Base-by-base conservation (phyloP, 352 stramenopile genomes). In the Halophytophthora batemanensis region DNA sequence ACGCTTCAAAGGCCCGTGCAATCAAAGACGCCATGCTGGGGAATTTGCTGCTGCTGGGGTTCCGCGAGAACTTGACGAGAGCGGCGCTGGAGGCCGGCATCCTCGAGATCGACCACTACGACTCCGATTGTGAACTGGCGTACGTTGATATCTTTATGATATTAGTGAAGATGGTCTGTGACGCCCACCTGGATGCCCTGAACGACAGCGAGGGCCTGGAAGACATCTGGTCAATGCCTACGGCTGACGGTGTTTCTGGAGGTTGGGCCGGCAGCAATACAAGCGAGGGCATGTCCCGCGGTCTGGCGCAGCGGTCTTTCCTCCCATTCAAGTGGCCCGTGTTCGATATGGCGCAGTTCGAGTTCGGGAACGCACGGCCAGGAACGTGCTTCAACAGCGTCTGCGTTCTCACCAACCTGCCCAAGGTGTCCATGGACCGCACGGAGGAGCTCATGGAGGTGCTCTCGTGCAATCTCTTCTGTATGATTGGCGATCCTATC, bases 261-360 rank as follows among this genome's bases (percentile, higher is more conserved):
- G 6, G 15, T 38, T 38, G 33, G 33, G 33, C 7, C 11, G 15
- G 15, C 23, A 34, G 21, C 19, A 17, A 7, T 15, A 41, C 50
- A 23, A 39, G 59, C 11, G n/a, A 13, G 3, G 33, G 48, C 12
- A 5, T n/a, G 5, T 23, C 43, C 14, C 56, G 41, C 17, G 52
- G 18, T 42, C 37, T 62, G 25, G 60, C 69, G 28, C 56, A 59
- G 25, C 43, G 35, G 5, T 59, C 44, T 2, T 68, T 76, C 42
- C 59, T 80, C 18, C 64, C 71, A n/a, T 84, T 90, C 53, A 89
- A 92, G 43, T 94, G 84, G 84, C 84, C 84, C 21, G 82, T 94
- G 7, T 93, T 94, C 50, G 84, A 94, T 46, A 94, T 94, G 84
- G 84, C 84, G 0, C 84, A 93, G 56, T 94, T 93, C 21, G 84